Conservation (phyloP, 2,329 filamentous ascomycete genomes). For the Podosphaera leucotricha region DNA sequence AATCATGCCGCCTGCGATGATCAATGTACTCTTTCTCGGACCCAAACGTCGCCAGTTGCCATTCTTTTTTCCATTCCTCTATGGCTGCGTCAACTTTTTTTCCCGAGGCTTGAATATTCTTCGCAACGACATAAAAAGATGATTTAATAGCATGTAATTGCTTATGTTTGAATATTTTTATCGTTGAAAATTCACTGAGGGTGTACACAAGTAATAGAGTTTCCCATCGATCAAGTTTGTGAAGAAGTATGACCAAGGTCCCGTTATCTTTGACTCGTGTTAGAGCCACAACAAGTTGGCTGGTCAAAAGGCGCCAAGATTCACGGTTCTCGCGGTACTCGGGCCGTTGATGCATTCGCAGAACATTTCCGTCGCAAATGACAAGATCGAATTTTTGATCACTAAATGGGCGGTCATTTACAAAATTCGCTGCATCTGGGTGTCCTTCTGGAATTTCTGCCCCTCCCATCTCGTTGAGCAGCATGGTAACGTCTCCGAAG, state of each 20-base stretch:
- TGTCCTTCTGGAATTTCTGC: slow-evolving; percentile 3
- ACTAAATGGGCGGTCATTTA: slow-evolving; percentile 5
- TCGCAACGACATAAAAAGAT: slow-evolving; percentile 13
- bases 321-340: slow-evolving; percentile 6
- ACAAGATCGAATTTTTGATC: slow-evolving; percentile 10
- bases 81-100: slow-evolving; percentile 3
- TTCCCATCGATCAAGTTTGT: slow-evolving; percentile 8
- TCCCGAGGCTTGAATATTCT: slow-evolving; percentile 3
- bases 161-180: slow-evolving; percentile 9
- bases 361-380: slow-evolving; percentile 11
- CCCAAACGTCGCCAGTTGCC: slow-evolving; percentile 7
- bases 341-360: slow-evolving; percentile 10
- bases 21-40: slow-evolving; percentile 2
- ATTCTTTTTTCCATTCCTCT: slow-evolving; percentile 5
- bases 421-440: slow-evolving; percentile 5
- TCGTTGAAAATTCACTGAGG: slow-evolving; percentile 8
- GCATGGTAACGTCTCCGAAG: slow-evolving; percentile 4
- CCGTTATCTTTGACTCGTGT: slow-evolving; percentile 6
- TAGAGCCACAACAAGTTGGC: slow-evolving; percentile 11
- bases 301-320: slow-evolving; percentile 5
- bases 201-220: slow-evolving; percentile 7
- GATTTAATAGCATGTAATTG: slow-evolving; percentile 6
- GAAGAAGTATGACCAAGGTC: slow-evolving; percentile 10
- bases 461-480: slow-evolving; percentile 1
- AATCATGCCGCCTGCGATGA: slow-evolving; percentile 1